Percentiles rank a stretch among this genome's conserved stretches.
phyloP scores from a whole-genome alignment of 441 rosid species.

The Jatropha podagrica region DNA sequence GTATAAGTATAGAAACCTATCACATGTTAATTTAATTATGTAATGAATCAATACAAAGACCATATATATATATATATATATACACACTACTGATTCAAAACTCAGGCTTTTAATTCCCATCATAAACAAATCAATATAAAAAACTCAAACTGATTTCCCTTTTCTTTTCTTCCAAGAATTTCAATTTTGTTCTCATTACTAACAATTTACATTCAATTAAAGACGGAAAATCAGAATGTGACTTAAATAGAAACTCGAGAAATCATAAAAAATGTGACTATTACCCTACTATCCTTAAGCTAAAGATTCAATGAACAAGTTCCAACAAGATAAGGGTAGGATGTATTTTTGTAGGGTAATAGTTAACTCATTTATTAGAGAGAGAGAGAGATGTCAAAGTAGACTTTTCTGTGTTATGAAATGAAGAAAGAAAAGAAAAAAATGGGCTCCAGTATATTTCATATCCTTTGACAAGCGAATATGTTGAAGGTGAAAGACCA shows the following conservation, averaged over 20 bases:
- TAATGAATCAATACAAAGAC: background rate
- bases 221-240: background rate
- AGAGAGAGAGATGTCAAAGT: constrained; percentile 3
- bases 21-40: background rate
- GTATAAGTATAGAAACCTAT: background rate
- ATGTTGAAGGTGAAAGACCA: constrained; percentile 26
- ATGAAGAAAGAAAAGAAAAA: background rate
- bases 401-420: background rate
- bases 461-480: constrained; percentile 20
- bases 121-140: no score
- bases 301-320: constrained; percentile 18
- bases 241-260: background rate
- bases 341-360: constrained; percentile 10
- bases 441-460: constrained; percentile 11
- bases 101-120: no score
- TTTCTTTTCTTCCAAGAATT: no score
- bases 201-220: no score
- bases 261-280: background rate
- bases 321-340: constrained; percentile 16
- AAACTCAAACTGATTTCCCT: no score
- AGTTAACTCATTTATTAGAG: constrained; percentile 8
- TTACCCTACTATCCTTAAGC: constrained; percentile 7
- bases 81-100: no score
- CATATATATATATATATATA: no score
- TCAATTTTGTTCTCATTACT: no score